Base-by-base conservation (phyloP, 176 grass and related monocot species). In the Bromus sterilis region DNA sequence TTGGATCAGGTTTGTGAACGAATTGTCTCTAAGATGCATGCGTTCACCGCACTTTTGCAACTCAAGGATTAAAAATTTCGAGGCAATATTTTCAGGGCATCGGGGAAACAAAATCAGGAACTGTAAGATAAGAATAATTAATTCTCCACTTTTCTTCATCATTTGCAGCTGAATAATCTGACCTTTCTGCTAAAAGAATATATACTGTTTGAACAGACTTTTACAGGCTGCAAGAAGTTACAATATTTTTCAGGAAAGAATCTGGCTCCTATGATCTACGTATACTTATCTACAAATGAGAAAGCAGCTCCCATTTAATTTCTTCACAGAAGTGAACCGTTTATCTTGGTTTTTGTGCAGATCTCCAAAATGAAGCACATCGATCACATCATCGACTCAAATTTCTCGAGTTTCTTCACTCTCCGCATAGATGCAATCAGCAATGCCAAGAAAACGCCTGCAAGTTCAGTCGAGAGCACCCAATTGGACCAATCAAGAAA, bases 361-460 rank as follows among this genome's bases (percentile, higher is more conserved):
- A 5, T 25, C 28, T 75, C 56, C 25, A n/a, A n/a, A 58, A 82
- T 81, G 51, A 62, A 25, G 15, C 5, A 69, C 1, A 4, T 51
- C 16, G 4, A 82, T 89, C 71, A 95, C 35, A 94, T 83, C 92
- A 91, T 98, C 62, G 81, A 93, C 81, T 93, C 95, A 23, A 98
- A 93, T 80, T 95, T 98, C 53, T 98, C 92, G 1, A 95, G 86
- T 30, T 83, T 93, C 78, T 86, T 93, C 79, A 95, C 95, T 89
- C 84, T 91, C 82, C 91, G 86, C 84, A 95, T 91, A 37, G 92
- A 94, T 86, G 81, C 81, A 77, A 88, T 15, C 80, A 91, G 30
- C 13, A 98, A 78, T 59, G 86, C 86, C 60, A 94, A 81, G 68
- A 95, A 88, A 75, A 98, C 66, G 36, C 95, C 95, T 98, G 90